Evolutionary conservation across 495 filamentous ascomycete species (phyloP).

Genomic region (Penicillium riverlandense): DNA sequence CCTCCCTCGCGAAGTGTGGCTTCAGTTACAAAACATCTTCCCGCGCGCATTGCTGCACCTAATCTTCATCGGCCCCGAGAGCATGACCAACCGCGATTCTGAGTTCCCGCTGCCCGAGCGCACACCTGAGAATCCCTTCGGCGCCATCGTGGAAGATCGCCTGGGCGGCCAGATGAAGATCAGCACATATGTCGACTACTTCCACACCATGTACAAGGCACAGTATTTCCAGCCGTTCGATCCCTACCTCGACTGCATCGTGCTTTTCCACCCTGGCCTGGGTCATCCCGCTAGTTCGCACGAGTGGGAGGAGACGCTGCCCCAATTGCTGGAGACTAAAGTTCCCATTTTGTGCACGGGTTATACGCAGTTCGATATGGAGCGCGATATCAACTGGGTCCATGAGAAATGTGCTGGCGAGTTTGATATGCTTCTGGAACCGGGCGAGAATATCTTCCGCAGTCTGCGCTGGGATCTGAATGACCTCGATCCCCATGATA

Average conservation of each 20-base stretch:
- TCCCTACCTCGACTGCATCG: slow-evolving; percentile 94
- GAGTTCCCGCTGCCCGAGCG: slow-evolving; percentile 87
- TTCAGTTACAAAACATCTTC: slow-evolving; percentile 87
- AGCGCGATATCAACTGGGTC: slow-evolving; percentile 85
- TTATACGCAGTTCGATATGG: slow-evolving; percentile 92
- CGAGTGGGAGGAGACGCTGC: slow-evolving; percentile 89
- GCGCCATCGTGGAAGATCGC: slow-evolving; percentile 83
- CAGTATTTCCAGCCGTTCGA: slow-evolving; percentile 88
- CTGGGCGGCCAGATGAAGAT: slow-evolving; percentile 85
- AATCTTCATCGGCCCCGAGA: slow-evolving; percentile 92
- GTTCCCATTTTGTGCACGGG: slow-evolving; percentile 88
- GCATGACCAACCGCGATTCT: slow-evolving; percentile 80
- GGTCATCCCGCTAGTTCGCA: slow-evolving; percentile 88
- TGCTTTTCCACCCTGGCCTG: slow-evolving; percentile 92
- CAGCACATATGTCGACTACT: slow-evolving; percentile 95
- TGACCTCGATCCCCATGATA: slow-evolving; percentile 87
- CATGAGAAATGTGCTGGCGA: slow-evolving; percentile 75
- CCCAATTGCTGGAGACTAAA: slow-evolving; percentile 87
- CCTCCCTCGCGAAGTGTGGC: slow-evolving; percentile 86
- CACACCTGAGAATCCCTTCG: slow-evolving; percentile 80
- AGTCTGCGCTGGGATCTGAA: slow-evolving; percentile 97
- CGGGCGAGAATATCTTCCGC: slow-evolving; percentile 88
- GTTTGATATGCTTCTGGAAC: slow-evolving; percentile 84
- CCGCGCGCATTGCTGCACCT: slow-evolving; percentile 66
- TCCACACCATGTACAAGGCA: slow-evolving; percentile 89